Base-by-base conservation (phyloP, 192 early-diverging fungal genomes). In the Coemansia sp. region DNA sequence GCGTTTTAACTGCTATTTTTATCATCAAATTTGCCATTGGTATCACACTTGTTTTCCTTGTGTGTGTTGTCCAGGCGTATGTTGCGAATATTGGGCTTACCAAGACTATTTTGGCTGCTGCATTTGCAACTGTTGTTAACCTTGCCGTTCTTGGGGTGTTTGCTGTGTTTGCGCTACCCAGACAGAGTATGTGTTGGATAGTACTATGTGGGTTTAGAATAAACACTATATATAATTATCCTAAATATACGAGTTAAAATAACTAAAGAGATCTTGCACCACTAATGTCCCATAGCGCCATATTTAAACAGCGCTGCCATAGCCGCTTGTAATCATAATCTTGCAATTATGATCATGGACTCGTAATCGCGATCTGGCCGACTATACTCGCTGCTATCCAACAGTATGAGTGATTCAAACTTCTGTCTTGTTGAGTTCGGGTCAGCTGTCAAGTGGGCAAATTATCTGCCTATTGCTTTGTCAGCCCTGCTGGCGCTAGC, bases 11-110 rank as follows among this genome's bases (percentile, higher is more conserved):
- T 18, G 20, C 9, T 7, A 0, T 48, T 48, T 2, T 48, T 9
- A 9, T 48, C 20, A 20, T 23, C 20, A 20, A 5, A 9, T 48
- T 48, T 48, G 45, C 45, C 5, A 48, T 21, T 7, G 45, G 45
- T 9, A 48, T 48, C 18, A 21, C 21, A 3, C 31, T 48, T 9
- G 20, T 77, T 24, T 20, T 72, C 3, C 3, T 68, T n/a, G 69
- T 43, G 2, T 68, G 62, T 3, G 75, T 65, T 3, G 59, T 68
- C 24, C 75, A 77, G 18, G 69, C 75, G n/a, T 70, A 77, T 11
- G 28, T 57, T 14, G 63, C 35, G 3, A 77, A 66, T 63, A 48
- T 53, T 8, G 37, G 35, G 59, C 69, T 70, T 38, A 42, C 71
- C 66, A 77, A 77, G 45, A 68, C 69, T 35, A 68, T 71, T 23